A percentile compares a stretch with the other conserved stretches of the same genome.
phyloP scores from a whole-genome alignment of 306 rosid species.

The Glycyrrhiza uralensis region DNA sequence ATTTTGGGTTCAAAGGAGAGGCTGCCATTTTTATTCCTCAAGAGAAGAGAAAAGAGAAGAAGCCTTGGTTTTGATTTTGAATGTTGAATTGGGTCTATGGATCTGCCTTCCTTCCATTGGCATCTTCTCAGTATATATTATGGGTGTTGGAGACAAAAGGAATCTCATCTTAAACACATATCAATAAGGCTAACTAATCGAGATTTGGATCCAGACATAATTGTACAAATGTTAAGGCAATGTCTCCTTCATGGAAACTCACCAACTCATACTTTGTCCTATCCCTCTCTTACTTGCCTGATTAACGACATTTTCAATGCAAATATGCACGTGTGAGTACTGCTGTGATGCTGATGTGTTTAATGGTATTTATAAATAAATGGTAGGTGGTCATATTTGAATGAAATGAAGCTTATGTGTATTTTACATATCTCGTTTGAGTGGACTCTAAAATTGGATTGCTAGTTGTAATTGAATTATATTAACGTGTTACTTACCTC shows the following conservation, averaged over 20 bases:
- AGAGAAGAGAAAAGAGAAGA: slow-evolving; percentile 6
- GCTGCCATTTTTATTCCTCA: slow-evolving; percentile 23
- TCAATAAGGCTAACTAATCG: slow-evolving; percentile 17
- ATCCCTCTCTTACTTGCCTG: neutral
- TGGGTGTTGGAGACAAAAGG: slow-evolving; percentile 8
- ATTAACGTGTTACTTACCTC: no score
- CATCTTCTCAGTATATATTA: slow-evolving; percentile 22
- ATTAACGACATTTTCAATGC: slow-evolving; percentile 11
- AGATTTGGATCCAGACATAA: slow-evolving; percentile 22
- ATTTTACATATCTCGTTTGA: no score
- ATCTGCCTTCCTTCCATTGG: slow-evolving; percentile 2
- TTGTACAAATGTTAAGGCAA: neutral
- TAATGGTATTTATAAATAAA: no score
- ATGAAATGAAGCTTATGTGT: no score
- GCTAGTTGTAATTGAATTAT: no score
- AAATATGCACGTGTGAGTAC: no score
- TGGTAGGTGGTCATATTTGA: no score
- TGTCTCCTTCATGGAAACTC: slow-evolving; percentile 3
- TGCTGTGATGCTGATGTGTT: no score
- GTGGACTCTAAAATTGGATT: no score
- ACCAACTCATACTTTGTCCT: slow-evolving; percentile 20
- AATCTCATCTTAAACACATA: slow-evolving; percentile 10
- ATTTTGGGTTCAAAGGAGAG: slow-evolving; percentile 24
- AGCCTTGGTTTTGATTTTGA: slow-evolving; percentile 15
- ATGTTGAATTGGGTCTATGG: slow-evolving; percentile 25